A percentile compares a stretch with the other conserved stretches of the same genome.
These are phyloP conservation scores for Populus nigra DNA, from an alignment of 345 rosid species.

Conservation along the genomic window DNA sequence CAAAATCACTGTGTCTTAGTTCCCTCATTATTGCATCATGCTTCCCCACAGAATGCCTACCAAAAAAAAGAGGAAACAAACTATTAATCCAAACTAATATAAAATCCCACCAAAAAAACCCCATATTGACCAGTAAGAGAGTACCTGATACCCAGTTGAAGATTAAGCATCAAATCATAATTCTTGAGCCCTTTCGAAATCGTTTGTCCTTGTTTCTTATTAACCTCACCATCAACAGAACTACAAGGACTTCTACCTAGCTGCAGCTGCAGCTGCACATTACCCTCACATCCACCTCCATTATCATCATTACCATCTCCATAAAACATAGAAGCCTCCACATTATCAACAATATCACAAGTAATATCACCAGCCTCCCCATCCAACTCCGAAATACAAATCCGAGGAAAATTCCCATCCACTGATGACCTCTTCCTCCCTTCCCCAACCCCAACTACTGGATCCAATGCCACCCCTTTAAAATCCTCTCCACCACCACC, in stretches of 20 bases:
- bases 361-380: constrained; percentile 69
- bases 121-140: neutral
- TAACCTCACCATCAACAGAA: constrained; percentile 37
- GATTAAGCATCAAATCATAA: constrained; percentile 69
- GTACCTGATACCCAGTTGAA: constrained; percentile 72
- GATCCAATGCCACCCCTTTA: constrained; percentile 6
- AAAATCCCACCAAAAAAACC: neutral
- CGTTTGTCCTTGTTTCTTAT: constrained; percentile 58
- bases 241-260: constrained; percentile 13
- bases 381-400: constrained; percentile 59
- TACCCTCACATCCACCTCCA: constrained; percentile 3
- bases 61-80: neutral
- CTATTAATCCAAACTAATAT: neutral
- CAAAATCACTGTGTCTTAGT: constrained; percentile 63
- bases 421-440: constrained; percentile 19
- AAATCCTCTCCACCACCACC: constrained; percentile 11
- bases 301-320: constrained; percentile 32
- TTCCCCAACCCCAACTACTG: neutral
- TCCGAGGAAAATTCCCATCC: constrained; percentile 54
- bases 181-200: constrained; percentile 59
- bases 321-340: constrained; percentile 56
- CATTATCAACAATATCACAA: constrained; percentile 85
- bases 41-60: constrained; percentile 62
- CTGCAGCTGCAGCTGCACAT: neutral
- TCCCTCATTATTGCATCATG: constrained; percentile 50